These are phyloP conservation scores for Tetrahymena malaccensis DNA, from an alignment of 73 alveolate genomes.

Conservation along the genomic window DNA sequence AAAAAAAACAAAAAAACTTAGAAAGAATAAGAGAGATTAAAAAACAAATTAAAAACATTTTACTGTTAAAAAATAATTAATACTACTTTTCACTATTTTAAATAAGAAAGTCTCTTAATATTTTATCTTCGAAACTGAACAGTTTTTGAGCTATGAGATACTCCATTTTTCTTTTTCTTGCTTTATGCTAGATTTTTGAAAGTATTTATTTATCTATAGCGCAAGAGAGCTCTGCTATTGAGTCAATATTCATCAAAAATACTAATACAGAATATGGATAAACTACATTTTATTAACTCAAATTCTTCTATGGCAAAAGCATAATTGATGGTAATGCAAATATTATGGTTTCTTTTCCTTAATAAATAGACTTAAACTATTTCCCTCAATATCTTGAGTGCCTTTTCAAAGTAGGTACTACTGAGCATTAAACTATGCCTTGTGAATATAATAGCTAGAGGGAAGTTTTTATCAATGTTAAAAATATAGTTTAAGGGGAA, in stretches of 20 bases:
- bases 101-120: no score
- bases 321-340: background rate
- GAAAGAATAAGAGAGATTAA: no score
- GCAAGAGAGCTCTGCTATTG: background rate
- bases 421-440: background rate
- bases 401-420: background rate
- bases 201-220: background rate
- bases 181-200: background rate
- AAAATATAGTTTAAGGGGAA: background rate
- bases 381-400: background rate
- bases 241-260: background rate
- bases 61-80: no score
- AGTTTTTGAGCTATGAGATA: background rate
- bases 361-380: background rate
- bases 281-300: background rate
- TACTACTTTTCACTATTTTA: no score
- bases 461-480: background rate
- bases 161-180: background rate
- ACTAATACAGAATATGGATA: background rate
- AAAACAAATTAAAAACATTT: no score
- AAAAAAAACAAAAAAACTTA: no score
- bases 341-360: background rate
- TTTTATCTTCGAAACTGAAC: background rate
- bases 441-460: background rate
- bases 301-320: background rate